Evolutionary conservation across 306 rosid genomes (phyloP), one percentile per base, ranked within the genome.

Genomic region (Coriaria nepalensis): DNA sequence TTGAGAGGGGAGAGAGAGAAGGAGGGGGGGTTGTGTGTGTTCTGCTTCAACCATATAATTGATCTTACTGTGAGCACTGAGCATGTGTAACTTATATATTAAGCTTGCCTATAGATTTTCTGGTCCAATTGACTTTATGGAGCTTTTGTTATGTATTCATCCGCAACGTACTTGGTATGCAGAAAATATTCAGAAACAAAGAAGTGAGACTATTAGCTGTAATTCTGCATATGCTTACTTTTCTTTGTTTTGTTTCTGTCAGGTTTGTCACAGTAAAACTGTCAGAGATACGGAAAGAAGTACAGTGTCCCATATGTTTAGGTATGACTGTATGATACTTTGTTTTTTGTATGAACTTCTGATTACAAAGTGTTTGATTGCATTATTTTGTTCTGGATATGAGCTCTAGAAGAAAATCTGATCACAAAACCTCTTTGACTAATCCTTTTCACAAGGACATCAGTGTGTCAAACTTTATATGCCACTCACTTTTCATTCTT

Each of bases 291-390:
- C 80, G 85, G 49, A 77, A 68, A 62, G 82, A 78, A 62, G 80
- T 87, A 13, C 85, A 78, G 39, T 87, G 96, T 43, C 93, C 94
- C 9, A 83, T 83, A 77, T 87, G 96, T 62, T 69, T 82, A 55
- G 94, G 96, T 82, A 68, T 64, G 68, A 44, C 9, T 47, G 10
- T 32, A 1, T 45, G 6, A 32, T 13, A 29, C 13, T 10, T 54
- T 42, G 44, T 51, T 60, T n/a, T 47, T 35, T 46, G 2, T 38
- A 8, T 33, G 14, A 38, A 13, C 44, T 35, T 15, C 42, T 52
- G 5, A 46, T n/a, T 42, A 50, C 45, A 46, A n/a, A n/a, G 35
- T 43, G 53, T 34, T 40, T 33, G 14, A 45, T 57, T 34, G n/a
- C 42, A 64, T 45, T 58, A 49, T 4, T 61, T 10, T 49, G 2